Evolutionary conservation across 2,329 filamentous ascomycete genomes (phyloP).

Genomic region (Chaetomium sp.): DNA sequence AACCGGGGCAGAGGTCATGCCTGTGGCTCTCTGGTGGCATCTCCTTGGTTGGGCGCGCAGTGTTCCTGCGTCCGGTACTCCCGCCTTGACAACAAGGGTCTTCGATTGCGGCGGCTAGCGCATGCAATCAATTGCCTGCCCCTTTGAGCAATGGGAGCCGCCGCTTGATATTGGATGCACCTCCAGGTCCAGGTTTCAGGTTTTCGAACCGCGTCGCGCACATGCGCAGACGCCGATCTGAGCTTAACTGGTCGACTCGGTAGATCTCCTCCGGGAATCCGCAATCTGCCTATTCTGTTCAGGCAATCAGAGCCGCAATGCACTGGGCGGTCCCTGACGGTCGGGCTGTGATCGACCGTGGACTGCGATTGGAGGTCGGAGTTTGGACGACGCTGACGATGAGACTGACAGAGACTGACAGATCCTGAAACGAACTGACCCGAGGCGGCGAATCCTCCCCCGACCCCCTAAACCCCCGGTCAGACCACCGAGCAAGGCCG

Average conservation of each 20-base stretch:
- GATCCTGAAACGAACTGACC: background rate
- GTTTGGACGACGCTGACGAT: background rate
- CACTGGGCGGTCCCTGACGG: background rate
- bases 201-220: slow-evolving; percentile 15
- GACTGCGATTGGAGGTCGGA: background rate
- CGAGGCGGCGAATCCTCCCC: background rate
- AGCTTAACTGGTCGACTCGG: slow-evolving; percentile 26
- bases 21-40: slow-evolving; percentile 1
- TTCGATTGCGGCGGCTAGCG: slow-evolving; percentile 9
- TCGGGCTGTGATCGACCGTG: slow-evolving; percentile 5
- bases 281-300: slow-evolving; percentile 33
- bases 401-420: background rate
- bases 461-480: background rate
- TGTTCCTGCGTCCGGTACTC: slow-evolving; percentile 2
- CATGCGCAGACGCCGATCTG: slow-evolving; percentile 19
- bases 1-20: slow-evolving; percentile 12
- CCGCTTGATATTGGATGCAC: slow-evolving; percentile 13
- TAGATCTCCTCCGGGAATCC: slow-evolving; percentile 16
- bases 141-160: slow-evolving; percentile 8
- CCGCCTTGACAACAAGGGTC: background rate
- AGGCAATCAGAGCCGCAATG: slow-evolving; percentile 35
- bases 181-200: slow-evolving; percentile 26
- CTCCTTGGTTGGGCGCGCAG: background rate
- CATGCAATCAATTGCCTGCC: slow-evolving; percentile 18
- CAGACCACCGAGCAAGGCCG: slow-evolving; percentile 12